Base-by-base conservation (phyloP, 1,284 basidiomycete genomes). In the Hymenochaete sp. region DNA sequence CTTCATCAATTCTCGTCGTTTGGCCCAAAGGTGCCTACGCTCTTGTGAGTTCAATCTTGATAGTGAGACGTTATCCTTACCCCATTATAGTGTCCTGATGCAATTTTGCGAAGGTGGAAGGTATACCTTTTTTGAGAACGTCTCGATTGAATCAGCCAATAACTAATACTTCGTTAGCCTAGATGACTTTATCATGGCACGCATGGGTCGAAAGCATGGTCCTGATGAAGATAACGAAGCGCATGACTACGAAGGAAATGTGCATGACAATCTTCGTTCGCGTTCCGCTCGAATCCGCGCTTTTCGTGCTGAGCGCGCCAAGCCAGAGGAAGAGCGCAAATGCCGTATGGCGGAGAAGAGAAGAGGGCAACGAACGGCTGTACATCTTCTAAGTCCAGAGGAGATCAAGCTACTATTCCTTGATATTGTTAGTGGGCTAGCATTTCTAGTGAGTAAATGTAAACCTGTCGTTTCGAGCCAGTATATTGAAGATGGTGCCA, bases 71-170 rank as follows among this genome's bases (percentile, higher is more conserved):
- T 47, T 41, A 48, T 25, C 25, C 45, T 28, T 40, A 51, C 14
- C 14, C n/a, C 27, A 18, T n/a, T 16, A 19, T 21, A 89, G 86
- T 56, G 79, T 93, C 2, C 68, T 93, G 9, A 93, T 93, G 90
- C 88, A 93, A 70, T 93, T 84, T 80, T 91, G 90, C 0, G 88
- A 91, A 66, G 85, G 84, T 2, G 90, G 90, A 54, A 75, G 73
- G 73, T 71, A 10, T 21, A 41, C 13, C 9, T 11, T 9, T 26
- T 19, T 25, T 19, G 24, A 38, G 16, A 27, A 22, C 44, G 14
- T 13, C 10, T 37, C 28, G 9, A 31, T 26, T 41, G 7, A 41
- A 3, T 24, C n/a, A 14, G 27, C 11, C 5, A 16, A 24, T 16
- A 2, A 8, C 24, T 38, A 26, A 41, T 18, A 36, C 26, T 39